These are phyloP conservation scores for Leptosphaerulina australis DNA, from an alignment of 2,329 filamentous ascomycete species.

Conservation along the genomic window DNA sequence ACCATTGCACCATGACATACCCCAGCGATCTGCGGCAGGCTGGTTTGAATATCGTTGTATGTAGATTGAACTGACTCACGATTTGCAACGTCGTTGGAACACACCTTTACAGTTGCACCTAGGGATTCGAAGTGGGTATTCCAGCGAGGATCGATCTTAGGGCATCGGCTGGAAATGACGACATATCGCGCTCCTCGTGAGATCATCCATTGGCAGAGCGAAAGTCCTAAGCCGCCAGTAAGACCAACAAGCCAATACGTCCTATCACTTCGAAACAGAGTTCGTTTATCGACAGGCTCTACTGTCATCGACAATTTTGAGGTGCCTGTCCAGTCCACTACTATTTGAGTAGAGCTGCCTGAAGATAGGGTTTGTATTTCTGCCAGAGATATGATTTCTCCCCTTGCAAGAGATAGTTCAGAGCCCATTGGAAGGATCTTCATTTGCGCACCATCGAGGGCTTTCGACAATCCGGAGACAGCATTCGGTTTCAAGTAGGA, in stretches of 20 bases:
- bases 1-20: slow-evolving; percentile 35
- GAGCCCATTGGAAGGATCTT: slow-evolving; percentile 9
- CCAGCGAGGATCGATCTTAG: slow-evolving; percentile 38
- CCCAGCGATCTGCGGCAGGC: slow-evolving; percentile 20
- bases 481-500: background rate
- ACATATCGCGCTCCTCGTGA: slow-evolving; percentile 29
- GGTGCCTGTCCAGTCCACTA: background rate
- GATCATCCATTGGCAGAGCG: slow-evolving; percentile 32
- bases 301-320: background rate
- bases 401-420: background rate
- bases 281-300: background rate
- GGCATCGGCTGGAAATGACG: slow-evolving; percentile 50
- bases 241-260: slow-evolving; percentile 32
- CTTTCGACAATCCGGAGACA: background rate
- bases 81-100: slow-evolving; percentile 11
- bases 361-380: background rate
- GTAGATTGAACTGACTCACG: background rate
- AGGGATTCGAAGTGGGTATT: background rate
- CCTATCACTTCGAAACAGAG: slow-evolving; percentile 9
- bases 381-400: background rate
- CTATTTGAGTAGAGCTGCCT: background rate
- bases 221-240: slow-evolving; percentile 27
- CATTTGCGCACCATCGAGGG: background rate
- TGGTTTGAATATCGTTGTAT: background rate
- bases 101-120: slow-evolving; percentile 10